Base-by-base conservation (phyloP, 495 filamentous ascomycete species). In the Podospora australis region DNA sequence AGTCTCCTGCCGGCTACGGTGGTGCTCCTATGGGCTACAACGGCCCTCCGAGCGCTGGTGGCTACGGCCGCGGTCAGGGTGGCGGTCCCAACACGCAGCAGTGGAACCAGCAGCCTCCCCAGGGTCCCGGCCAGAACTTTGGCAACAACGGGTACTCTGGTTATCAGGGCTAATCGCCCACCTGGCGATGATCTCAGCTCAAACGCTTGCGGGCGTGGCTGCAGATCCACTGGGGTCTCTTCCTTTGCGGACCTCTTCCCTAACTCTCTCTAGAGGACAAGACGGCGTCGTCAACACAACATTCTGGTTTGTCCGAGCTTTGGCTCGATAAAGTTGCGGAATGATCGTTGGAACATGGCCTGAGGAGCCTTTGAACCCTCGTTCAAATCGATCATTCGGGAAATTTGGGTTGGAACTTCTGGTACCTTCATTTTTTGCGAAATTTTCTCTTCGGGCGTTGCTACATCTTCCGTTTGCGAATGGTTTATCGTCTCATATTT, bases 31-130 rank as follows among this genome's bases (percentile, higher is more conserved):
- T 80, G 73, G 69, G 64, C 22, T 78, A 77, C 54, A 72, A 68
- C 19, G 74, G 76, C 36, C 83, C 82, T n/a, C 82, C 77, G 34
- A 86, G 82, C 57, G 82, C 84, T 52, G 86, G 84, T 53, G 86
- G 86, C 41, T 94, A 89, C 56, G 87, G 86, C 35, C 88, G 88
- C 68, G 86, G 84, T 55, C 86, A 90, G 54, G 77, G 81, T 48
- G 78, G 84, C 49, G 82, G 80, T 48, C 79, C 85, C 50, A 82
- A 80, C 58, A 70, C 81, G 57, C 85, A 86, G 11, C 40, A 43
- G 56, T 91, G 87, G 83, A 82, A 77, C 57, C 82, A 84, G 58
- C 72, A 75, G 17, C 73, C 79, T 3, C 38, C 38, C 13, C 11
- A 14, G 11, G 20, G 40, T 36, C 71, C 72, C 4, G 66, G 62